Percentiles rank a stretch among this genome's conserved stretches.
Conservation (phyloP, 345 rosid genomes). For the Lepidium africanum region DNA sequence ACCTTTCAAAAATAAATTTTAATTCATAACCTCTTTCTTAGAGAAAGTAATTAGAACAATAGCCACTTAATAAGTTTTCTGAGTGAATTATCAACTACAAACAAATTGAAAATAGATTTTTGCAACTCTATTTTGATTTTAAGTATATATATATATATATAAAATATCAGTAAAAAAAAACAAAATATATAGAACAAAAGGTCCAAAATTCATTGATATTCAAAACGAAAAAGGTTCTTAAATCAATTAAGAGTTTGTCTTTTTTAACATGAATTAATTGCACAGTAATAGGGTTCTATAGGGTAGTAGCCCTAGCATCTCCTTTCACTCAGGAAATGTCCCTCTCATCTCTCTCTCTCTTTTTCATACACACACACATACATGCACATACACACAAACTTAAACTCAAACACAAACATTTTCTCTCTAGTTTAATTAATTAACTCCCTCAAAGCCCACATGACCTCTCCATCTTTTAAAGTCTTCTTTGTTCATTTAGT, state of each 20-base stretch:
- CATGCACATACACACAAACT: not conserved
- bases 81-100: not conserved
- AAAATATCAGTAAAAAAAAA: too few relatives aligned
- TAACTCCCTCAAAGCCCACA: slow-evolving; percentile 20
- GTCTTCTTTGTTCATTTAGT: slow-evolving; percentile 54
- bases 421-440: slow-evolving; percentile 19
- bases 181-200: not conserved
- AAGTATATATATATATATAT: not conserved
- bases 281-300: slow-evolving; percentile 32
- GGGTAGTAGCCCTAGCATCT: slow-evolving; percentile 42
- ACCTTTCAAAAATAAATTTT: too few relatives aligned
- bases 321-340: slow-evolving; percentile 39
- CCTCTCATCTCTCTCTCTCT: slow-evolving; percentile 36
- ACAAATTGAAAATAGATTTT: not conserved
- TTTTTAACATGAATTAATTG: slow-evolving; percentile 29
- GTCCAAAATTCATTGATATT: slow-evolving; percentile 5
- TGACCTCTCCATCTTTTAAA: slow-evolving; percentile 34
- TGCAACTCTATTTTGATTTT: too few relatives aligned
- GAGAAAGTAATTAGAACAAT: too few relatives aligned
- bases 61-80: too few relatives aligned
- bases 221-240: not conserved
- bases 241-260: slow-evolving; percentile 9
- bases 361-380: slow-evolving; percentile 10
- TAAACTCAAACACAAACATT: slow-evolving; percentile 16
- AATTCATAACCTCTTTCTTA: too few relatives aligned